phyloP scores from a whole-genome alignment of 345 rosid genomes.

The Dipteronia dyeriana region DNA sequence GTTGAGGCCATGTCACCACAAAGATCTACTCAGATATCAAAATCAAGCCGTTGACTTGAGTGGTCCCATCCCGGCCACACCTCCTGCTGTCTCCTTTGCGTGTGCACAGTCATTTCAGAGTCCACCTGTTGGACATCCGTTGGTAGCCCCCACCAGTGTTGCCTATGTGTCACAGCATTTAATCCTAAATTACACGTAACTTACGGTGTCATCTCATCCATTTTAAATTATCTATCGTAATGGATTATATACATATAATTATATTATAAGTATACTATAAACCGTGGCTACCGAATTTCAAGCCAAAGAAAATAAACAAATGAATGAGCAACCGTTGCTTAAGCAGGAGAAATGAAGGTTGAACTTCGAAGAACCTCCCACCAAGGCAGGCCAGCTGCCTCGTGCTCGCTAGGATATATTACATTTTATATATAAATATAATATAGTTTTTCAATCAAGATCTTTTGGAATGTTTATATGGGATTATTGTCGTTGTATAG shows the following conservation, averaged over 20 bases:
- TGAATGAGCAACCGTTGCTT: slow-evolving; percentile 10
- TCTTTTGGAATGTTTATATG: slow-evolving; percentile 26
- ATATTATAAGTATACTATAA: too few relatives aligned
- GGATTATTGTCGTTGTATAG: slow-evolving; percentile 14
- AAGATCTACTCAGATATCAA: not conserved
- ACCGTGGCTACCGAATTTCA: too few relatives aligned
- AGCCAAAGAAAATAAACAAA: not conserved
- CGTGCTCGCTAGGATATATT: slow-evolving; percentile 21
- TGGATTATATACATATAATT: too few relatives aligned
- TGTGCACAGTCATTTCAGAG: slow-evolving; percentile 22
- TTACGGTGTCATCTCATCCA: too few relatives aligned
- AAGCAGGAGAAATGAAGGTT: slow-evolving; percentile 18
- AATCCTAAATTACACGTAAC: too few relatives aligned
- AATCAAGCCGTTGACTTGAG: slow-evolving; percentile 14
- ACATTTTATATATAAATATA: too few relatives aligned
- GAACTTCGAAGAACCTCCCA: slow-evolving; percentile 16
- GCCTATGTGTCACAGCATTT: not conserved
- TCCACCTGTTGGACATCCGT: slow-evolving; percentile 13
- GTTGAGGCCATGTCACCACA: not conserved
- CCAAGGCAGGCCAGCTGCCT: slow-evolving; percentile 21
- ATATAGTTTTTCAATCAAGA: not conserved
- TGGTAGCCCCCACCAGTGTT: not conserved
- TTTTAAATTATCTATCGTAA: too few relatives aligned
- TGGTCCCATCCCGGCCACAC: slow-evolving; percentile 24
- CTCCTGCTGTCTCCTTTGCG: slow-evolving; percentile 30